Percentiles rank a stretch among this genome's conserved stretches.
Evolutionary conservation across 192 early-diverging fungal species (phyloP).

Genomic region (Coemansia sp.): DNA sequence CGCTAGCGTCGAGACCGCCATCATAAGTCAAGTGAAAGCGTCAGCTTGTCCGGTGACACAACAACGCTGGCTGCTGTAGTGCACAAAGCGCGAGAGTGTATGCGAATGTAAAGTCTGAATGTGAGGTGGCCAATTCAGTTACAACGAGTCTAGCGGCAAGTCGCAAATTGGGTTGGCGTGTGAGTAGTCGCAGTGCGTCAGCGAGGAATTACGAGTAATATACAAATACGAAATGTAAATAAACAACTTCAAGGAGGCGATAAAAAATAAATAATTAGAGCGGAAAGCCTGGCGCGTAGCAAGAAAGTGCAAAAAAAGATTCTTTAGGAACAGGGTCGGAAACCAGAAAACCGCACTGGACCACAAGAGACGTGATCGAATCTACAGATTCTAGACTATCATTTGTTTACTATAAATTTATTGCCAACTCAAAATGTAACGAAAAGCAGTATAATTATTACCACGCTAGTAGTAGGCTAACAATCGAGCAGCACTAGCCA

Average conservation of each 20-base stretch:
- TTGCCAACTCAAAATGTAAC: not conserved
- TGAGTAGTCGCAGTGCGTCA: not conserved
- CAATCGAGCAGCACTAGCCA: not conserved
- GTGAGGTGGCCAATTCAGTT: not conserved
- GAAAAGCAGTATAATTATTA: not conserved
- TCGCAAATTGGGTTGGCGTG: not conserved
- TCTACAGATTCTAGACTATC: slow-evolving; percentile 3
- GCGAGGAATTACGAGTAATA: not conserved
- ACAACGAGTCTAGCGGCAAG: not conserved
- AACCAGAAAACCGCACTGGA: slow-evolving; percentile 6
- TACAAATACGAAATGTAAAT: not conserved
- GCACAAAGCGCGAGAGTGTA: not conserved
- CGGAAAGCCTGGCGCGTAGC: slow-evolving; percentile 1
- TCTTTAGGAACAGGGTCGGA: not conserved
- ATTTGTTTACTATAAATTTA: slow-evolving; percentile 16
- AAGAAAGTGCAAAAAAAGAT: not conserved
- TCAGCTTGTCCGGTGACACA: not conserved
- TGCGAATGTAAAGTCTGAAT: not conserved
- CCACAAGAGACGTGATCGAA: slow-evolving; percentile 1
- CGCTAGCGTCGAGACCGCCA: slow-evolving; percentile 11
- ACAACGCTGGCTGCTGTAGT: not conserved
- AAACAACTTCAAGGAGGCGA: not conserved
- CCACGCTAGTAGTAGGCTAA: not conserved
- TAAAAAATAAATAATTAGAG: not conserved
- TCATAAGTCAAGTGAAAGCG: not conserved